These are phyloP conservation scores for Quercus phellos DNA, from an alignment of 331 rosid genomes.

Conservation along the genomic window DNA sequence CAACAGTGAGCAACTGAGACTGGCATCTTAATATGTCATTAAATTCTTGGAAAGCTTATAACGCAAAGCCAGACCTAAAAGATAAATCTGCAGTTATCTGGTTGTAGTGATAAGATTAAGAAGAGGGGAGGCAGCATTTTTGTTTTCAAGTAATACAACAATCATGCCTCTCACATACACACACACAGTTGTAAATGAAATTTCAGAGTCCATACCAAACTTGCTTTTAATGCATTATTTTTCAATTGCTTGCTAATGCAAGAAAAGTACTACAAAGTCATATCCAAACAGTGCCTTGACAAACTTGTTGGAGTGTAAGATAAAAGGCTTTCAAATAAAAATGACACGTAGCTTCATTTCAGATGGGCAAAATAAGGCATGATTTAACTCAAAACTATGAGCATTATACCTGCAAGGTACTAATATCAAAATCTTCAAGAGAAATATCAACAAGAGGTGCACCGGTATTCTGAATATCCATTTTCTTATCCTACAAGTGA, in stretches of 20 bases:
- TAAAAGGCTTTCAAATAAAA: not conserved
- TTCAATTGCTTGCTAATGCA: not conserved
- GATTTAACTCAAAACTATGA: not conserved
- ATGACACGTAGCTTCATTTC: not conserved
- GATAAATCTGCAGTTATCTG: not conserved
- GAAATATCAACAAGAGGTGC: conserved; percentile 23
- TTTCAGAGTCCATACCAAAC: not conserved
- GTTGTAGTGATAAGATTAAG: not conserved
- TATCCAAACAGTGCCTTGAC: not conserved
- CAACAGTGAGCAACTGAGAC: not conserved
- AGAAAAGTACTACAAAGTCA: not conserved
- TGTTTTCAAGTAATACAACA: not conserved
- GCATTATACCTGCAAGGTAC: conserved; percentile 33
- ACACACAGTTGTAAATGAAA: not conserved
- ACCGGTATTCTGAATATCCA: conserved; percentile 27
- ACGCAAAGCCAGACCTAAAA: not conserved
- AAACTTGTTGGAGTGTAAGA: not conserved
- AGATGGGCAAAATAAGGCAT: not conserved
- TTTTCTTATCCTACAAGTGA: conserved; percentile 31
- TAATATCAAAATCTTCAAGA: conserved; percentile 33
- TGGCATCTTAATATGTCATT: not conserved
- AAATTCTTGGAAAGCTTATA: not conserved
- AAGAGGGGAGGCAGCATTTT: not conserved
- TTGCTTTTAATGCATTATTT: not conserved
- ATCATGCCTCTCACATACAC: not conserved